Evolutionary conservation across 2,329 filamentous ascomycete genomes (phyloP), one percentile per base, ranked within the genome.

Genomic region (Aspergillus proliferans): DNA sequence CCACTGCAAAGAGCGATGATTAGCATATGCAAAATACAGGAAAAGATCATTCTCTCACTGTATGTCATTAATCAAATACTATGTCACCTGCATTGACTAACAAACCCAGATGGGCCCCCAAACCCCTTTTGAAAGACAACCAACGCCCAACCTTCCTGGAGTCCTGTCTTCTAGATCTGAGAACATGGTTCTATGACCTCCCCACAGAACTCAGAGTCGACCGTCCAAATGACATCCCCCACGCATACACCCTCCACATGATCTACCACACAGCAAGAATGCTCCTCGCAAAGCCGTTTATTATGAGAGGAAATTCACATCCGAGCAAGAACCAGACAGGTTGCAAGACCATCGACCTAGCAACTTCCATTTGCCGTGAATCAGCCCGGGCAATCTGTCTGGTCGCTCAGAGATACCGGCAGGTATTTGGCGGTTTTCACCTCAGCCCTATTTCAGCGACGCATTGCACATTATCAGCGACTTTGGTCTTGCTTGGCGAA

Each of bases 131-230:
- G 6, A 36, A 36, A 15, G 34, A 36, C 7, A n/a, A 36, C 34
- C 61, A 58, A 48, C 57, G 49, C 44, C 54, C 26, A 19, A 47
- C 59, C 7, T 68, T 68, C 47, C 62, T 68, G 26, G 56, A 65
- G 1, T 59, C 57, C 2, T 64, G 60, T 45, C 51, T 67, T 1
- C 51, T 69, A 6, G 60, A 68, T 36, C 56, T 70, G 1, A 66
- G 62, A 49, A 64, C 56, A 2, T 69, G 67, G 67, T 57, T 63
- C 46, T 68, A 70, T 30, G 62, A 68, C 41, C 58, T 70, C 2
- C 58, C 66, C 1, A 50, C 57, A 1, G 58, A 60, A 10, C 54
- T 70, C 0, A 59, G 61, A n/a, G 54, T 66, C 33, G 61, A 66
- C 26, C 54, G 55, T 9, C 40, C 49, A 45, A 54, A 52, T 5